Evolutionary conservation across 1,284 basidiomycete genomes (phyloP).

Genomic region (Boletus mariae): DNA sequence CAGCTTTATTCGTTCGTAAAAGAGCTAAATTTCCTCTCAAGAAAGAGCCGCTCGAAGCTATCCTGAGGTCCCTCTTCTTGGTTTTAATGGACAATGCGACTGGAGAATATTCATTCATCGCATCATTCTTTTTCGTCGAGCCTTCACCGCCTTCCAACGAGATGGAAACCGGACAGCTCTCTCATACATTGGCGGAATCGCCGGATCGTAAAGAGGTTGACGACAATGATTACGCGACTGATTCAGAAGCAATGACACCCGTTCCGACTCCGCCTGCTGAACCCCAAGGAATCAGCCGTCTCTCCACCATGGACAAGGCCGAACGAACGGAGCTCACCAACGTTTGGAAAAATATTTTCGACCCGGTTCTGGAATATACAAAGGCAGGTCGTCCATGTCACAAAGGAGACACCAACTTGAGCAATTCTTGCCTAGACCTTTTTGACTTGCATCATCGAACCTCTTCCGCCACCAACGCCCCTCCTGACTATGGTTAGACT

Average conservation of each 20-base stretch:
- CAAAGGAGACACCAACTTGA: background rate
- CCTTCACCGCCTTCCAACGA: conserved; percentile 36
- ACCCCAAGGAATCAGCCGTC: conserved; percentile 23
- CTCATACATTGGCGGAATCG: conserved; percentile 34
- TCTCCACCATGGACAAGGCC: conserved; percentile 46
- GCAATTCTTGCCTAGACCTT: conserved; percentile 51
- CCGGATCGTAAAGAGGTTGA: conserved; percentile 10
- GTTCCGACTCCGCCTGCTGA: conserved; percentile 10
- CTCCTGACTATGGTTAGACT: conserved; percentile 87
- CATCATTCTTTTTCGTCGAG: conserved; percentile 69
- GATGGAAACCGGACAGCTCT: conserved; percentile 32
- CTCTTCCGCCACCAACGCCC: conserved; percentile 66
- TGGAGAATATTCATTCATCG: conserved; percentile 85
- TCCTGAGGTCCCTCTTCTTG: conserved; percentile 80
- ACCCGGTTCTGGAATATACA: conserved; percentile 81
- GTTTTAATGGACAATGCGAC: conserved; percentile 93
- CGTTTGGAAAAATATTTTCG: conserved; percentile 89
- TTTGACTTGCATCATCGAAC: conserved; percentile 59
- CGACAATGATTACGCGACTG: conserved; percentile 35
- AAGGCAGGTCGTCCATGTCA: conserved; percentile 46
- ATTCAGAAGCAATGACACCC: conserved; percentile 38
- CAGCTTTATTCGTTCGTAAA: background rate
- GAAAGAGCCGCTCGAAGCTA: conserved; percentile 80
- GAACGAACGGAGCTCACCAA: conserved; percentile 54
- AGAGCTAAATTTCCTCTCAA: conserved; percentile 34